phyloP scores from a whole-genome alignment of 805 yeast genomes.

The Ogataea paradorogensis region DNA sequence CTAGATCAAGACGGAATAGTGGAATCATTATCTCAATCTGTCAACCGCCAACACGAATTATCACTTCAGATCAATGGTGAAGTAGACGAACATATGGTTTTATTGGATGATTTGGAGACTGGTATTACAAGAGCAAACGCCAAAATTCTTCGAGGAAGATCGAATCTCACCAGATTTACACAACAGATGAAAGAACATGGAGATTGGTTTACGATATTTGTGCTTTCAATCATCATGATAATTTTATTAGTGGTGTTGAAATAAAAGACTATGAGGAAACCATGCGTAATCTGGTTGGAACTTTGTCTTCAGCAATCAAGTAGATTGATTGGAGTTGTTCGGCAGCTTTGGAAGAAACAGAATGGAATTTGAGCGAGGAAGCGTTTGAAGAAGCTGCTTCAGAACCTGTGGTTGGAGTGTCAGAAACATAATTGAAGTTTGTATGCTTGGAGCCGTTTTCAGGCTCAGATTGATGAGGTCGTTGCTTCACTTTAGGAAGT shows the following conservation, averaged over 20 bases:
- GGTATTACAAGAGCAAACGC: slow-evolving; percentile 43
- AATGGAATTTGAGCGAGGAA: slow-evolving; percentile 11
- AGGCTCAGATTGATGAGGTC: slow-evolving; percentile 5
- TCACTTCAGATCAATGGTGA: slow-evolving; percentile 48
- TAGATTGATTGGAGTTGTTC: slow-evolving; percentile 9
- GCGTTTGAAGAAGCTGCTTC: slow-evolving; percentile 16
- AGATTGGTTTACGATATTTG: slow-evolving; percentile 46
- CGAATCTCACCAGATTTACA: slow-evolving; percentile 38
- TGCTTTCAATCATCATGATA: slow-evolving; percentile 42
- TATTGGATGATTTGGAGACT: slow-evolving; percentile 48
- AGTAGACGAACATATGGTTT: slow-evolving; percentile 44
- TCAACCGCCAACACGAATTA: slow-evolving; percentile 42
- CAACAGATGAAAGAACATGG: slow-evolving; percentile 45
- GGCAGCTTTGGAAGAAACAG: slow-evolving; percentile 9
- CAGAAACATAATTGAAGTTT: slow-evolving; percentile 20
- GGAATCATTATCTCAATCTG: slow-evolving; percentile 39
- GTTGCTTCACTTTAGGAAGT: slow-evolving; percentile 1
- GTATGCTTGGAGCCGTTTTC: slow-evolving; percentile 12
- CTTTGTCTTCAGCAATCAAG: slow-evolving; percentile 9
- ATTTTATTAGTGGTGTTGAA: slow-evolving; percentile 41
- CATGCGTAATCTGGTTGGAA: slow-evolving; percentile 6
- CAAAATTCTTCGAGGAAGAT: slow-evolving; percentile 40
- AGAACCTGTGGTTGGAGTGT: slow-evolving; percentile 22
- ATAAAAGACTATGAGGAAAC: slow-evolving; percentile 13
- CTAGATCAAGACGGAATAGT: slow-evolving; percentile 45